Evolutionary conservation across 805 yeast genomes (phyloP).

Genomic region (Komagataella pseudopastoris): DNA sequence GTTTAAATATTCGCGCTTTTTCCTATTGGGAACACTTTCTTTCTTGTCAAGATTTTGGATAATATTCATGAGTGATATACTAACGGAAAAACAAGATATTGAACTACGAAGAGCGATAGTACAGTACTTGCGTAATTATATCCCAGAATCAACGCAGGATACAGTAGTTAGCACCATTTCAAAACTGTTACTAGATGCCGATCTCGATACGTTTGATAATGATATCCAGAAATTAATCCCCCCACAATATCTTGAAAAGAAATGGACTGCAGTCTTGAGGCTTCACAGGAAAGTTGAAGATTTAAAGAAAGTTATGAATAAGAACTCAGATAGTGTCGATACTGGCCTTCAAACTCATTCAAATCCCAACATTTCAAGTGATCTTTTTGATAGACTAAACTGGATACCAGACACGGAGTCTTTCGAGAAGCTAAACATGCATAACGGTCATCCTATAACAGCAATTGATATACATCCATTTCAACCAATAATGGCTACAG

Average conservation of each 20-base stretch:
- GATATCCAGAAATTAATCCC: constrained; percentile 11
- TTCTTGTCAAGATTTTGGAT: background rate
- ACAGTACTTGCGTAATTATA: constrained; percentile 12
- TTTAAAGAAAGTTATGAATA: constrained; percentile 44
- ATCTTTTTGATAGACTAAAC: constrained; percentile 16
- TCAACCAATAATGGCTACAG: constrained; percentile 52
- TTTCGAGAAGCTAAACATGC: constrained; percentile 27
- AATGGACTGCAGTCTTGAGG: constrained; percentile 79
- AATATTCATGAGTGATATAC: constrained; percentile 5
- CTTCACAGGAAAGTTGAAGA: constrained; percentile 64
- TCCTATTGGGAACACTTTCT: background rate
- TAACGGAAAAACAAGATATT: constrained; percentile 18
- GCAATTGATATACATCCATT: constrained; percentile 61
- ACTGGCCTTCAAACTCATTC: constrained; percentile 10
- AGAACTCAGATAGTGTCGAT: constrained; percentile 7
- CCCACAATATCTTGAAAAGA: constrained; percentile 39
- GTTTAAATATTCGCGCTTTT: background rate
- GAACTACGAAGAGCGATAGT: constrained; percentile 23
- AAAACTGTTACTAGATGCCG: background rate
- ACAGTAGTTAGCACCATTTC: background rate
- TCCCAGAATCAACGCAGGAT: background rate
- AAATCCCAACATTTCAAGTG: background rate
- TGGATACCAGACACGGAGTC: constrained; percentile 47
- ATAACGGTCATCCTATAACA: constrained; percentile 49
- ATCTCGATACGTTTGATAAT: background rate